Evolutionary conservation across 345 rosid genomes (phyloP), one percentile per base, ranked within the genome.

Genomic region (Citrus australasica): DNA sequence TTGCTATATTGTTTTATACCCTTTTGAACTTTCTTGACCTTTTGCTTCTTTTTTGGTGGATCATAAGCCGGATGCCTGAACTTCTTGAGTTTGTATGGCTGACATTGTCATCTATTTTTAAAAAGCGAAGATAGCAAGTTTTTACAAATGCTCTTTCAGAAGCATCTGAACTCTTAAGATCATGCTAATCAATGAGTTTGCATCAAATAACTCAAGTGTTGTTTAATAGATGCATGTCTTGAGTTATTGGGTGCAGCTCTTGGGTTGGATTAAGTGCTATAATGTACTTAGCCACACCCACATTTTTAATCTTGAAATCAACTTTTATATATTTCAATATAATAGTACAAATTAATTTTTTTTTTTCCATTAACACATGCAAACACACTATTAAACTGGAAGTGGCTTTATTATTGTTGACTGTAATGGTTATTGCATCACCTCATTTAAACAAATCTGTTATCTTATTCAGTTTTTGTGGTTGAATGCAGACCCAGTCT

Each of bases 401-500:
- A 65, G 61, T 4, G 64, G 30, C 25, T 32, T 19, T 69, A 24
- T 38, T 67, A 2, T 68, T 13, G 9, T 24, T 55, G 40, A 38
- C 58, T 4, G 33, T 56, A 30, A 48, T 27, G 59, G 48, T 35
- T 42, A 19, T 13, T 33, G 48, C 51, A 33, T 62, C 11, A 37
- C 40, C 21, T 53, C 5, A 9, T 38, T 56, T 24, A 62, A 56
- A 66, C 60, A 30, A 77, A 71, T 71, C 79, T 38, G 51, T 65
- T 42, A 46, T 46, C 25, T 42, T 56, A 16, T 14, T 35, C 30
- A 67, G 48, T 62, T 75, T 63, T 63, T 62, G 55, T 58, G 58
- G n/a, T 14, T 58, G 46, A 79, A 69, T 76, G 71, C 81, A 87
- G 92, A 82, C 55, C 51, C 53, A 77, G 17, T 67, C 56, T 80